Evolutionary conservation across 2,329 filamentous ascomycete species (phyloP).

Genomic region (Botrytis aclada): DNA sequence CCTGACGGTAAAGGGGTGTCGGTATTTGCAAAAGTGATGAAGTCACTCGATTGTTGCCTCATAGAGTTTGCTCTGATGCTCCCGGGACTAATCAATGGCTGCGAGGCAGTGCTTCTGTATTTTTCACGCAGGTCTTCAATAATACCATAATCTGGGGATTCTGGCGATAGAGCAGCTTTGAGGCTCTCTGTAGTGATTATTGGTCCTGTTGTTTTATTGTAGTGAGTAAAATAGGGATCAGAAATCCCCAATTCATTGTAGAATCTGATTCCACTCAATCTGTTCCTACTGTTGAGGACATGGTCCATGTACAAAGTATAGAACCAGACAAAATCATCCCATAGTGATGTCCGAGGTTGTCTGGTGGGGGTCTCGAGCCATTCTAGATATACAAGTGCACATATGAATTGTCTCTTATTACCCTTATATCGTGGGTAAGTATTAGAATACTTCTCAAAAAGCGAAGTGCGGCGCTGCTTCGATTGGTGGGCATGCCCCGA

Average conservation of each 20-base stretch:
- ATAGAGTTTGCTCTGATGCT: neutral
- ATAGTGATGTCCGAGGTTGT: slow-evolving; percentile 44
- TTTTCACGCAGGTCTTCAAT: slow-evolving; percentile 2
- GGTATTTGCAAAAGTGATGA: neutral
- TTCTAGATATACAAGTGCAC: slow-evolving; percentile 45
- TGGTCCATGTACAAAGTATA: slow-evolving; percentile 42
- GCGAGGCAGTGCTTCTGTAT: neutral
- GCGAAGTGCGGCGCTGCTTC: neutral
- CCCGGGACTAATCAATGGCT: neutral
- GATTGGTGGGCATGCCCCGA: neutral
- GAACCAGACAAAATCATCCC: slow-evolving; percentile 51
- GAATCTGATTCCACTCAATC: slow-evolving; percentile 2
- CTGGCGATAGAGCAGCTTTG: neutral
- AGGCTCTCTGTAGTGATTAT: slow-evolving; percentile 5
- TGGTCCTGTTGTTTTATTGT: neutral
- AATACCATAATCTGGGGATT: neutral
- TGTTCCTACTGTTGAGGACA: neutral
- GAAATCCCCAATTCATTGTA: neutral
- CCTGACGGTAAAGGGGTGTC: neutral
- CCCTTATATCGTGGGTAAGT: slow-evolving; percentile 47
- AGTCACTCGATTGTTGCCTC: neutral
- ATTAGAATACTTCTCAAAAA: slow-evolving; percentile 41
- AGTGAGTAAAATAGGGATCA: slow-evolving; percentile 4
- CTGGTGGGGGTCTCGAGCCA: slow-evolving; percentile 39
- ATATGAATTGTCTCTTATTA: slow-evolving; percentile 44